Evolutionary conservation across 371 early-diverging fungal species (phyloP).

Genomic region (Blakeslea trispora): DNA sequence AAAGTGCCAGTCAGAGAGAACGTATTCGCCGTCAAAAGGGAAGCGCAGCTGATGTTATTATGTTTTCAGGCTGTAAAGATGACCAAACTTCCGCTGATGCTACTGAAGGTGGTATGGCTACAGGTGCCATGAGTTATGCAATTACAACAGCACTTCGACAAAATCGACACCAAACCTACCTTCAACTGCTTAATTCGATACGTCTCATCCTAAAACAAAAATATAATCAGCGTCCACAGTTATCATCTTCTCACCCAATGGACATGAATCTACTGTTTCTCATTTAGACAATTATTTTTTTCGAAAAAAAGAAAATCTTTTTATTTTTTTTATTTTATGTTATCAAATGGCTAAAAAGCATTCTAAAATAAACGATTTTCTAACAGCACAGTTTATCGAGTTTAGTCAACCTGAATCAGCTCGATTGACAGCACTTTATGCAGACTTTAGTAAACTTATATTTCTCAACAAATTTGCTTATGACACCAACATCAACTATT

Average conservation of each 20-base stretch:
- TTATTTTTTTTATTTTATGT: conserved; percentile 6
- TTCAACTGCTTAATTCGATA: conserved; percentile 72
- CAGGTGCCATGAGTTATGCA: conserved; percentile 89
- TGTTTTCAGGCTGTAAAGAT: conserved; percentile 91
- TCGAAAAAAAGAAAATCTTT: conserved; percentile 11
- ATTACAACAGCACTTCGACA: conserved; percentile 64
- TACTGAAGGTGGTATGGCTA: conserved; percentile 58
- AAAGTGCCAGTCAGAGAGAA: background rate
- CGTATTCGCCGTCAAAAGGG: conserved; percentile 49
- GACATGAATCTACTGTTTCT: conserved; percentile 72
- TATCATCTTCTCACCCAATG: conserved; percentile 78
- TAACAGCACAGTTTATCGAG: conserved; percentile 23
- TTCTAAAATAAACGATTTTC: conserved; percentile 21
- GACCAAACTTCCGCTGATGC: conserved; percentile 90
- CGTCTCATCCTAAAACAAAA: conserved; percentile 68
- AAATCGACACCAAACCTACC: conserved; percentile 70
- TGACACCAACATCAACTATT: conserved; percentile 29
- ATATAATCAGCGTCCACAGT: conserved; percentile 83
- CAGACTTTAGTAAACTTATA: conserved; percentile 30
- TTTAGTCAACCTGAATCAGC: conserved; percentile 21
- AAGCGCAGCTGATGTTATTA: conserved; percentile 76
- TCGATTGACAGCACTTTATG: conserved; percentile 29
- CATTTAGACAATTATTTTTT: conserved; percentile 52
- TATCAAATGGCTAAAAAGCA: conserved; percentile 23
- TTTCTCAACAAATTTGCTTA: conserved; percentile 33